Percentiles rank a stretch among this genome's conserved stretches.
Evolutionary conservation across 1,139 yeast species (phyloP).

Genomic region (Pichia sp.): DNA sequence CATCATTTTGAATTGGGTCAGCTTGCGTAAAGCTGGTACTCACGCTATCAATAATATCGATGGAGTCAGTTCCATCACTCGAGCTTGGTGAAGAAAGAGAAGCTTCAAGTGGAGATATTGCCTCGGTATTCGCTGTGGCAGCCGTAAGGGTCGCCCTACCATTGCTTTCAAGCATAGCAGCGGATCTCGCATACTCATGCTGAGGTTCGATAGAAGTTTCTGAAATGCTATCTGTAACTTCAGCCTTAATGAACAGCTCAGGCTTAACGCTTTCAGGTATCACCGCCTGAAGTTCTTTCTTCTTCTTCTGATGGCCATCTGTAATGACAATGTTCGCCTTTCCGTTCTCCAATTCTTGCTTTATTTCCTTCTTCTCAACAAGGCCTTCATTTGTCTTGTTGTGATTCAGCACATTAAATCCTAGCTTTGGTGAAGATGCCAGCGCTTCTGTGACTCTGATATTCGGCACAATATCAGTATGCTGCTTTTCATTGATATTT

Average conservation of each 20-base stretch:
- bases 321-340: background rate
- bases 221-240: background rate
- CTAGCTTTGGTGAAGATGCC: constrained; percentile 10
- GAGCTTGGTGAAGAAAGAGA: too few relatives aligned
- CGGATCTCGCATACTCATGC: too few relatives aligned
- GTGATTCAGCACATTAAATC: constrained; percentile 7
- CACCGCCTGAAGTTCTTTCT: too few relatives aligned
- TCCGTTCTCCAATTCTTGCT: constrained; percentile 2
- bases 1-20: too few relatives aligned
- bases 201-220: too few relatives aligned
- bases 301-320: background rate
- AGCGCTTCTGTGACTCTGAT: background rate
- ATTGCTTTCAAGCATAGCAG: background rate
- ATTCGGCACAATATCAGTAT: background rate
- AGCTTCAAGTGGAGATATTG: background rate
- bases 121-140: background rate
- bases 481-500: background rate
- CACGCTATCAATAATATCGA: too few relatives aligned
- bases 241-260: background rate
- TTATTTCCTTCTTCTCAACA: constrained; percentile 3
- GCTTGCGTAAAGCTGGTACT: too few relatives aligned
- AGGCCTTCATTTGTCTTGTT: constrained; percentile 10
- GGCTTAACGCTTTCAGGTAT: too few relatives aligned
- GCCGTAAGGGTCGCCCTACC: background rate
- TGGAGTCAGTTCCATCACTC: too few relatives aligned